Evolutionary conservation across 2,329 filamentous ascomycete genomes (phyloP).

Genomic region (Cercospora citrullina): DNA sequence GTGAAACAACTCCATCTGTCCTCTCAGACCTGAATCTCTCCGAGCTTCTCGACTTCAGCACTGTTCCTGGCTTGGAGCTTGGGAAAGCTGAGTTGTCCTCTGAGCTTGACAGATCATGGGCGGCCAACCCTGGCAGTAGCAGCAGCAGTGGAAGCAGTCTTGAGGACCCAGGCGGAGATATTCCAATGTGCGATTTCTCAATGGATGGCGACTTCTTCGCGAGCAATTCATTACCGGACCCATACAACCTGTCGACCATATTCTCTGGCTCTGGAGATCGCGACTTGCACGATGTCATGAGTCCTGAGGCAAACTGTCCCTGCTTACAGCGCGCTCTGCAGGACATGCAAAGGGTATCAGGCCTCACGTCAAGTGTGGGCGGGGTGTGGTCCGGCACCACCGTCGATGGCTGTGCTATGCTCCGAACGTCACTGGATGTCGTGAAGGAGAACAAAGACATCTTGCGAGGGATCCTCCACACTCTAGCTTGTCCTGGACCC

Average conservation of each 20-base stretch:
- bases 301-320: neutral
- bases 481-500: neutral
- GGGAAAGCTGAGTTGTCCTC: neutral
- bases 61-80: neutral
- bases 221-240: neutral
- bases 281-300: neutral
- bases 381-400: neutral
- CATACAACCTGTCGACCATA: neutral
- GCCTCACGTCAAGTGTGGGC: neutral
- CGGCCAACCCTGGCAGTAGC: neutral
- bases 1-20: neutral
- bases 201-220: neutral
- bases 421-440: neutral
- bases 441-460: neutral
- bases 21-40: neutral
- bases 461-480: neutral
- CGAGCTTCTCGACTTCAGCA: neutral
- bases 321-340: neutral
- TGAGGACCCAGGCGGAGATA: neutral
- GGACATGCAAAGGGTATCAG: neutral
- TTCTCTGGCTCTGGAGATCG: neutral
- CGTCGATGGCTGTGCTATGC: neutral
- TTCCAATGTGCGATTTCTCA: neutral
- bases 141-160: neutral
- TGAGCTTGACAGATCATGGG: neutral